A percentile compares a stretch with the other conserved stretches of the same genome.
Conservation (phyloP, 345 rosid genomes). For the Euphorbia lathyris region DNA sequence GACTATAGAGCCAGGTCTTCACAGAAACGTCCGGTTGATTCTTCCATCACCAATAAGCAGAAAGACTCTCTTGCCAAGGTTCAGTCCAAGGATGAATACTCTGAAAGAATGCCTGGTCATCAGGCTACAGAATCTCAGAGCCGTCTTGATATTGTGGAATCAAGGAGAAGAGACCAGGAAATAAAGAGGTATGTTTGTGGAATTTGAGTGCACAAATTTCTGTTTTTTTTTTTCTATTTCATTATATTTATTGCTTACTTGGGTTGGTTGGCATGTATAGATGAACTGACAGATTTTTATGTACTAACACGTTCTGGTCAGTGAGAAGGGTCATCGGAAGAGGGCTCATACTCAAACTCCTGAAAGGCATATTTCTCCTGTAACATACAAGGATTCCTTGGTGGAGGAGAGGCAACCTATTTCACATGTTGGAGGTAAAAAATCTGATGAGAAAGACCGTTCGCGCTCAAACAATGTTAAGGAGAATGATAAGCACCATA, state of each 20-base stretch:
- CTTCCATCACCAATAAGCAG: slow-evolving; percentile 35
- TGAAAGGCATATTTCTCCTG: slow-evolving; percentile 42
- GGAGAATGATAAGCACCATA: slow-evolving; percentile 26
- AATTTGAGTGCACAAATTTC: not conserved
- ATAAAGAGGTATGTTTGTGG: slow-evolving; percentile 38
- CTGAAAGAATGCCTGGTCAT: slow-evolving; percentile 25
- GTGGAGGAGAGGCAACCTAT: slow-evolving; percentile 22
- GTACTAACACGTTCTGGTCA: slow-evolving; percentile 35
- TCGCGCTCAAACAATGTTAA: slow-evolving; percentile 29
- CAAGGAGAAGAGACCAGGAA: slow-evolving; percentile 38
- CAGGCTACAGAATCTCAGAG: slow-evolving; percentile 24
- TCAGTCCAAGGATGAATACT: slow-evolving; percentile 24
- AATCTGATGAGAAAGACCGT: slow-evolving; percentile 36
- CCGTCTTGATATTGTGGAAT: slow-evolving; percentile 26
- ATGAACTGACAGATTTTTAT: slow-evolving; percentile 6
- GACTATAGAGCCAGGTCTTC: slow-evolving; percentile 32
- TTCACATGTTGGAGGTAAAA: slow-evolving; percentile 20
- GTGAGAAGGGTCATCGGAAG: slow-evolving; percentile 46
- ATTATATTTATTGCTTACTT: not conserved
- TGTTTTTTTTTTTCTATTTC: not conserved
- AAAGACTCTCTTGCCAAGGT: slow-evolving; percentile 29
- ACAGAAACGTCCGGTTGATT: slow-evolving; percentile 29
- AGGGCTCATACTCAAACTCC: slow-evolving; percentile 28
- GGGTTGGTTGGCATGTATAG: not conserved
- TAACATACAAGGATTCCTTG: slow-evolving; percentile 27